Evolutionary conservation across 2,329 filamentous ascomycete species (phyloP).

Genomic region (Camptophora hylomeconis): DNA sequence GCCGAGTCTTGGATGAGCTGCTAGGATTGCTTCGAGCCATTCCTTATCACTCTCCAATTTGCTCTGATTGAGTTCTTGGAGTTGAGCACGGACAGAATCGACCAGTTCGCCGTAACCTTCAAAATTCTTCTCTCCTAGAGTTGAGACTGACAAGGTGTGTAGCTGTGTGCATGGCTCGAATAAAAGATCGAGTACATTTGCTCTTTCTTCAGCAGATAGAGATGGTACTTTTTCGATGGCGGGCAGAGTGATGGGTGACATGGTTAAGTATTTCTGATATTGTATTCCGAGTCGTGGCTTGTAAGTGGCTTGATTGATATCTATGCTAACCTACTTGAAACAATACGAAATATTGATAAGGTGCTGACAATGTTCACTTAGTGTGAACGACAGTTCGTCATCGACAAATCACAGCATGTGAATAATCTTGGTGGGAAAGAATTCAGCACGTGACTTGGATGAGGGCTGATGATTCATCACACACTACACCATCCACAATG

Average conservation of each 20-base stretch:
- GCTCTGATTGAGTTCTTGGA: constrained; percentile 46
- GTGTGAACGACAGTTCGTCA: too few species aligned
- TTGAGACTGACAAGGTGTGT: constrained; percentile 56
- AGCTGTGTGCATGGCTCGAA: constrained; percentile 61
- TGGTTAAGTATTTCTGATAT: constrained; percentile 4
- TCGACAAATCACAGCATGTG: too few species aligned
- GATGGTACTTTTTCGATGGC: constrained; percentile 9
- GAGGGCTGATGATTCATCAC: too few species aligned
- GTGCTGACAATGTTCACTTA: too few species aligned
- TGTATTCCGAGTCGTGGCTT: too few species aligned
- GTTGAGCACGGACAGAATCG: constrained; percentile 47
- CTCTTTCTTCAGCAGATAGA: constrained; percentile 10
- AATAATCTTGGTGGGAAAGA: too few species aligned
- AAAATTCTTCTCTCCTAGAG: constrained; percentile 49
- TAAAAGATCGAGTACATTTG: constrained; percentile 13
- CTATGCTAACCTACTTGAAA: too few species aligned
- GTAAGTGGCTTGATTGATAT: too few species aligned
- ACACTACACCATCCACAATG: too few species aligned
- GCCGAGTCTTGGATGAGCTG: constrained; percentile 72
- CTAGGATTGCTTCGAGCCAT: constrained; percentile 59
- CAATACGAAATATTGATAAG: too few species aligned
- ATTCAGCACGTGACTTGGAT: too few species aligned
- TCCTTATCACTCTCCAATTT: constrained; percentile 36
- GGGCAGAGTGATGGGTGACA: constrained; percentile 42
- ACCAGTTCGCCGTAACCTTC: constrained; percentile 58